A percentile compares a stretch with the other conserved stretches of the same genome.
Conservation (phyloP, 2,329 filamentous ascomycete species). For the Apiospora rasikravindrae region DNA sequence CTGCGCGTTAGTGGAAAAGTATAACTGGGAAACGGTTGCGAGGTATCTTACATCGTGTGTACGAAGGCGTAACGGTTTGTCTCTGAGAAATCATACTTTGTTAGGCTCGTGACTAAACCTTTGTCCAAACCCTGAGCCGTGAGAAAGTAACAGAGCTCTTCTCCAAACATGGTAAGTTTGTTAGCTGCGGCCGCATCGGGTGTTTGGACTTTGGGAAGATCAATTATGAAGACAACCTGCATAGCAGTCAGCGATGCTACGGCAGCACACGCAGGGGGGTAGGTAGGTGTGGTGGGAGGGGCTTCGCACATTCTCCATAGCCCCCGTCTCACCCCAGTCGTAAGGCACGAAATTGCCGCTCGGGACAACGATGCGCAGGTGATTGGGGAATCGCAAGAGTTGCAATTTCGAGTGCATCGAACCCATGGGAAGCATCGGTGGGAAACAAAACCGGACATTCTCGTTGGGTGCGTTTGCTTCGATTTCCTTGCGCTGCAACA, state of each 20-base stretch:
- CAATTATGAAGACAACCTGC: slow-evolving; percentile 86
- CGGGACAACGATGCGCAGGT: slow-evolving; percentile 82
- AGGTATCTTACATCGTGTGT: slow-evolving; percentile 74
- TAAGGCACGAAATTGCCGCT: slow-evolving; percentile 85
- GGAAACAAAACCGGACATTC: slow-evolving; percentile 76
- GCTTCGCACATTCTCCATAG: slow-evolving; percentile 78
- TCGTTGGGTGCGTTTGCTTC: slow-evolving; percentile 52
- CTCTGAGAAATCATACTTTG: slow-evolving; percentile 80
- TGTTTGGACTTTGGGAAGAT: slow-evolving; percentile 68
- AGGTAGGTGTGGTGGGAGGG: slow-evolving; percentile 19
- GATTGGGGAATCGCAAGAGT: slow-evolving; percentile 76
- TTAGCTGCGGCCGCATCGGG: slow-evolving; percentile 39
- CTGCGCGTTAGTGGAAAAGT: slow-evolving; percentile 29
- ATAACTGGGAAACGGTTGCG: slow-evolving; percentile 12
- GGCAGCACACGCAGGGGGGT: slow-evolving; percentile 26
- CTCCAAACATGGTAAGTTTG: slow-evolving; percentile 61
- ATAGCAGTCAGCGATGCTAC: not conserved
- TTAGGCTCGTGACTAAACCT: slow-evolving; percentile 69
- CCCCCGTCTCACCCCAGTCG: slow-evolving; percentile 87
- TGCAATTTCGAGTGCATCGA: slow-evolving; percentile 96
- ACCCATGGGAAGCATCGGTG: slow-evolving; percentile 74
- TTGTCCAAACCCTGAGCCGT: slow-evolving; percentile 68
- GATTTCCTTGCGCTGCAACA: slow-evolving; percentile 54
- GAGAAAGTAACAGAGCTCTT: slow-evolving; percentile 75
- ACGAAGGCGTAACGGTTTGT: slow-evolving; percentile 80